These are phyloP conservation scores for Cyberlindnera mississippiensis DNA, from an alignment of 805 yeast species.

Conservation along the genomic window DNA sequence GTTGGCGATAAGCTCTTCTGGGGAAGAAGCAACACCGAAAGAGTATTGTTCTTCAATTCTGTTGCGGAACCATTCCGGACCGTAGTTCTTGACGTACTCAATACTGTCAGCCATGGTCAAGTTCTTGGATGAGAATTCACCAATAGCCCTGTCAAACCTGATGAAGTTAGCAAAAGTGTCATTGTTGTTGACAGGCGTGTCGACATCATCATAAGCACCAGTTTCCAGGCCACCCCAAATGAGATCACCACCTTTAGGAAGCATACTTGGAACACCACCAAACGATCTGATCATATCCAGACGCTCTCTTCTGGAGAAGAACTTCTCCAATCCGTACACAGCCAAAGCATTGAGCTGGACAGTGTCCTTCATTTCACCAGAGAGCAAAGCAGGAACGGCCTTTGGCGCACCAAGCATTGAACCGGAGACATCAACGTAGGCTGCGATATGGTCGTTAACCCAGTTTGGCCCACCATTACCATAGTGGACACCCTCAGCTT, in stretches of 20 bases:
- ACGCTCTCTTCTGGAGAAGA: slow-evolving; percentile 85
- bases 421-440: slow-evolving; percentile 86
- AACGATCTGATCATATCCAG: slow-evolving; percentile 79
- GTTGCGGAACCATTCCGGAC: slow-evolving; percentile 74
- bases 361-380: slow-evolving; percentile 98
- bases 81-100: slow-evolving; percentile 54
- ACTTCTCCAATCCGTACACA: slow-evolving; percentile 89
- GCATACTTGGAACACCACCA: slow-evolving; percentile 95
- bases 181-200: slow-evolving; percentile 28
- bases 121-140: slow-evolving; percentile 44
- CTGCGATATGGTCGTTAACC: slow-evolving; percentile 82
- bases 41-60: slow-evolving; percentile 72
- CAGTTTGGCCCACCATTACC: slow-evolving; percentile 92
- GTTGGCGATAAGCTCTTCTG: slow-evolving; percentile 57
- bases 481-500: slow-evolving; percentile 71
- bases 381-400: slow-evolving; percentile 83
- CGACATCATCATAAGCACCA: slow-evolving; percentile 67
- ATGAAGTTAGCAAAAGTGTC: slow-evolving; percentile 69
- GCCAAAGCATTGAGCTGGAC: slow-evolving; percentile 91
- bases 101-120: slow-evolving; percentile 66
- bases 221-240: slow-evolving; percentile 73
- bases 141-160: slow-evolving; percentile 48
- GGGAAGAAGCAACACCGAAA: slow-evolving; percentile 63
- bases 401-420: slow-evolving; percentile 93
- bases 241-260: slow-evolving; percentile 90